Base-by-base conservation (phyloP, 2,329 filamentous ascomycete species). In the Ophiocordyceps camponoti-floridani region DNA sequence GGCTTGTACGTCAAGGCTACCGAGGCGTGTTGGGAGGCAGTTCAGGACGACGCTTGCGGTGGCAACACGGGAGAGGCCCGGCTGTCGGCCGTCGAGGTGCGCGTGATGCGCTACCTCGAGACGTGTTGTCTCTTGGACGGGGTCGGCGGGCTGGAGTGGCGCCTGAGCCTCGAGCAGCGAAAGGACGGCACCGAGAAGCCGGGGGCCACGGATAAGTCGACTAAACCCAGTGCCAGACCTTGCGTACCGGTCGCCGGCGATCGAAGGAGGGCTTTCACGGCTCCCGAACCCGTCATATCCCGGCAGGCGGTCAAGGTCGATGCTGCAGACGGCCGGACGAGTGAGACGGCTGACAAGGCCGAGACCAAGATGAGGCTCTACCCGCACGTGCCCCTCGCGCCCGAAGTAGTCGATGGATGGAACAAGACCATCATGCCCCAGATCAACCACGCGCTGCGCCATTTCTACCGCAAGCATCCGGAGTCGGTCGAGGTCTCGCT, bases 401-500 rank as follows among this genome's bases (percentile, higher is more conserved):
- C 74, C 3, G 74, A 78, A 11, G 67, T 77, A 2, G 64, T 86
- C 2, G 76, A 84, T 33, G 73, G 78, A 49, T 89, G 83, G 83
- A 81, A 87, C 52, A 68, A 67, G 2, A 70, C 71, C 3, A 62
- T 86, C 46, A 83, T 85, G 66, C 79, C 80, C 2, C 78, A 84
- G 48, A 74, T 89, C 48, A 83, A 85, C 56, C 68, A 75, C 16
- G 75, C 84, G 1, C 69, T 87, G 14, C 74, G 78, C 19, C 72
- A 75, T 43, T 84, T 84, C 47, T 79, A 87, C 53, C 74, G 74
- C 50, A 83, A 83, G 52, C 73, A 84, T 43, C 73, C 78, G 0
- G 84, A 89, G 56, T 84, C 82, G 0, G 77, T 85, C 31, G 83
- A 84, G 53, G 85, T 89, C 38, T 82, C 81, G 10, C 72, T 89